phyloP scores from a whole-genome alignment of 2,329 filamentous ascomycete species.

The Cyanodermella asteris region DNA sequence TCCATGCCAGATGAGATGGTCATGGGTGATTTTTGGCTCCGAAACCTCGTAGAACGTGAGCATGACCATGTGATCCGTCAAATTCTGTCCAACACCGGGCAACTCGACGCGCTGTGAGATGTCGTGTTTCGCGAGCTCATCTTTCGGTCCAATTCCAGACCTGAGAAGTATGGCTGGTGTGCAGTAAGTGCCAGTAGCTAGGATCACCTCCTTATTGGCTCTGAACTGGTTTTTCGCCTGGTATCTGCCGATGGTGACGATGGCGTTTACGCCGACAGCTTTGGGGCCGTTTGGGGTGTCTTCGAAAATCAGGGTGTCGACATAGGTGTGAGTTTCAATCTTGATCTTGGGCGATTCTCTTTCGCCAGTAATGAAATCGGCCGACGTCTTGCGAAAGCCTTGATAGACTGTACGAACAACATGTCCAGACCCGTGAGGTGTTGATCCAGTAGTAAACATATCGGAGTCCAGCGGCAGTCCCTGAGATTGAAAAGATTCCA shows the following conservation, averaged over 20 bases:
- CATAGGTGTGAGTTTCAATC: slow-evolving; percentile 25
- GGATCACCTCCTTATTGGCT: slow-evolving; percentile 25
- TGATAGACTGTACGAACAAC: slow-evolving; percentile 29
- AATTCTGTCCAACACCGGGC: slow-evolving; percentile 38
- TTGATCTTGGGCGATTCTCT: slow-evolving; percentile 23
- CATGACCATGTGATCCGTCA: slow-evolving; percentile 36
- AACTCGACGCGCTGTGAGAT: slow-evolving; percentile 35
- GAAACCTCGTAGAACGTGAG: slow-evolving; percentile 41
- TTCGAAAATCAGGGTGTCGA: slow-evolving; percentile 31
- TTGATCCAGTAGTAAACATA: slow-evolving; percentile 34
- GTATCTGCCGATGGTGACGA: too few species aligned
- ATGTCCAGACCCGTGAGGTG: slow-evolving; percentile 34
- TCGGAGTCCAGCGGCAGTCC: slow-evolving; percentile 34
- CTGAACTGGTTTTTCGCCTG: too few species aligned
- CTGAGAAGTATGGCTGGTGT: slow-evolving; percentile 30
- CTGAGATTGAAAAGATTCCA: slow-evolving; percentile 31
- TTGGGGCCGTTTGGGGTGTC: slow-evolving; percentile 14
- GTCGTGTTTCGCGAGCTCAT: slow-evolving; percentile 30
- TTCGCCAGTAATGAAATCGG: slow-evolving; percentile 29
- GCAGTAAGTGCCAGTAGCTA: slow-evolving; percentile 27
- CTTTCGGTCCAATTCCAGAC: slow-evolving; percentile 24
- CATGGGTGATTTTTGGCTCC: slow-evolving; percentile 29
- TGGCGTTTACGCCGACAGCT: slow-evolving; percentile 28
- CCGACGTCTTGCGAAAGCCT: slow-evolving; percentile 30
- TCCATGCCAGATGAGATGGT: slow-evolving; percentile 33